These are phyloP conservation scores for Hordeum pubiflorum DNA, from an alignment of 202 grass and related monocot genomes.

Conservation along the genomic window DNA sequence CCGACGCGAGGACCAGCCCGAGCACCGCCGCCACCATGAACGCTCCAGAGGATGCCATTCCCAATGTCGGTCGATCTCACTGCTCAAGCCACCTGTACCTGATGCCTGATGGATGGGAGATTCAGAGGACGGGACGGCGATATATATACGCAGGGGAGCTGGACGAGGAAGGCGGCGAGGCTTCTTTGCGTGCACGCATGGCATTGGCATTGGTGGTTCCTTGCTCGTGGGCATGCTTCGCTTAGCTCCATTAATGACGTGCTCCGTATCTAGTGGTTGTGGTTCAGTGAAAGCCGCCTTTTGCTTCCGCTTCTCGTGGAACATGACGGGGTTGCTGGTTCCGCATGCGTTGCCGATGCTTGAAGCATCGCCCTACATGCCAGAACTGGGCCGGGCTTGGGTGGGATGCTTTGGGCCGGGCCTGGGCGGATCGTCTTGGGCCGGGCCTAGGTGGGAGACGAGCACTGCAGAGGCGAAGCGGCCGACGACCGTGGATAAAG, in stretches of 20 bases:
- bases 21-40: not conserved
- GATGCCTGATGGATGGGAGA: not conserved
- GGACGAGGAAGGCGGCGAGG: not conserved
- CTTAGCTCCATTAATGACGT: conserved; percentile 15
- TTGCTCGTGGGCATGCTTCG: conserved; percentile 22
- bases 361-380: not conserved
- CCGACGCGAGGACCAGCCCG: conserved; percentile 25
- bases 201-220: not conserved
- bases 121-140: not conserved
- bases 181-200: conserved; percentile 43
- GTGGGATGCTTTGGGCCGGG: not conserved
- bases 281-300: not conserved
- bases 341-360: conserved; percentile 13
- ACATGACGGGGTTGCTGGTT: not conserved
- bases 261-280: not conserved
- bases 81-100: not conserved
- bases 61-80: not conserved
- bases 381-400: not conserved
- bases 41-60: conserved; percentile 3
- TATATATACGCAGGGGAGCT: not conserved
- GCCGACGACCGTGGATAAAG: not conserved
- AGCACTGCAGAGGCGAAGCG: not conserved
- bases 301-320: not conserved
- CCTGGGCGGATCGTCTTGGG: not conserved
- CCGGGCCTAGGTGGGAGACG: not conserved